These are phyloP conservation scores for Trametes sanguinea DNA, from an alignment of 768 basidiomycete species.

Conservation along the genomic window DNA sequence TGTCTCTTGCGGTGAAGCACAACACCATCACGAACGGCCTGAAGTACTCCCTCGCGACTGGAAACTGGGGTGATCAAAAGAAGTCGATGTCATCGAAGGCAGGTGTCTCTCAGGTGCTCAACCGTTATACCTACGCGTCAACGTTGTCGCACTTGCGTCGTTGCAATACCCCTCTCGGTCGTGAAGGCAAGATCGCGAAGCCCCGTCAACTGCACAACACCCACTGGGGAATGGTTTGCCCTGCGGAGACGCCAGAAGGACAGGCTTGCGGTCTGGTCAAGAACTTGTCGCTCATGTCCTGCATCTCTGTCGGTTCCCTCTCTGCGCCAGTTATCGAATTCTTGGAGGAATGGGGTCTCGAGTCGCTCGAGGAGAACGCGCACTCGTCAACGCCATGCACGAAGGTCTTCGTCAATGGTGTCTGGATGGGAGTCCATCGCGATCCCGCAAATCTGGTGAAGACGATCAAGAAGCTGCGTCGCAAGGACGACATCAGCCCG, in stretches of 20 bases:
- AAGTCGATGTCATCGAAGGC: slow-evolving; percentile 98
- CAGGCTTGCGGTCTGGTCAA: slow-evolving; percentile 99
- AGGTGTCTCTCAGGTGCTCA: slow-evolving; percentile 97
- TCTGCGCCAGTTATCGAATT: slow-evolving; percentile 98
- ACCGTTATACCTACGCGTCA: slow-evolving; percentile 98
- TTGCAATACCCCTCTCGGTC: slow-evolving; percentile 96
- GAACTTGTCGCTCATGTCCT: slow-evolving; percentile 95
- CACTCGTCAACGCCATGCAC: slow-evolving; percentile 82
- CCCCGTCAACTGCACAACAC: slow-evolving; percentile 99
- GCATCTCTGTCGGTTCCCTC: slow-evolving; percentile 95
- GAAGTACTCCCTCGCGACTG: slow-evolving; percentile 96
- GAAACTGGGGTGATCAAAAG: slow-evolving; percentile 99
- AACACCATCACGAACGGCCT: slow-evolving; percentile 98
- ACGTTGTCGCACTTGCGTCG: slow-evolving; percentile 97
- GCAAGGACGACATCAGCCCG: slow-evolving; percentile 93
- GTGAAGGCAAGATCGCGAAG: slow-evolving; percentile 99
- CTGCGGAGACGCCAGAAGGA: slow-evolving; percentile 98
- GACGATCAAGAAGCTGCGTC: slow-evolving; percentile 88
- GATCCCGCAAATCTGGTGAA: slow-evolving; percentile 91
- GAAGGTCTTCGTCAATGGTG: slow-evolving; percentile 98
- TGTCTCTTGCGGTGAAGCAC: slow-evolving; percentile 90
- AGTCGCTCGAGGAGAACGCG: slow-evolving; percentile 92
- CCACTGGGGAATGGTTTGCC: slow-evolving; percentile 99
- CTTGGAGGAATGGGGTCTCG: slow-evolving; percentile 97
- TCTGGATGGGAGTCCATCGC: slow-evolving; percentile 99